Evolutionary conservation across 2,329 filamentous ascomycete species (phyloP).

Genomic region (Coleophoma eucalyptorum): DNA sequence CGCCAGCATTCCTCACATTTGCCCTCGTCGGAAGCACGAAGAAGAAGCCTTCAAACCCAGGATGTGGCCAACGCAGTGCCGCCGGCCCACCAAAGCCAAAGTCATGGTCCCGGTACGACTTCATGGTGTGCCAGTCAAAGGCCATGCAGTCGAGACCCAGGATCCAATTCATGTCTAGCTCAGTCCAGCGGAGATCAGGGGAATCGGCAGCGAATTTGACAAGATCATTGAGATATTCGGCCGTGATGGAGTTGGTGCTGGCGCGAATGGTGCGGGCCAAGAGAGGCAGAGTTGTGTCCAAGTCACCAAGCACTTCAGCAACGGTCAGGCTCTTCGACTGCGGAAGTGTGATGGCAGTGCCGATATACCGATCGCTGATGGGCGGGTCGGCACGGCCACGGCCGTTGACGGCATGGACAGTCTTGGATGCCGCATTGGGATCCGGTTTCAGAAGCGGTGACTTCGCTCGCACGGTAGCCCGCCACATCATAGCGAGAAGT

Average conservation of each 20-base stretch:
- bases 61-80: slow-evolving; percentile 15
- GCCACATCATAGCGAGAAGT: slow-evolving; percentile 22
- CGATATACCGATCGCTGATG: slow-evolving; percentile 19
- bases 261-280: slow-evolving; percentile 19
- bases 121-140: slow-evolving; percentile 23
- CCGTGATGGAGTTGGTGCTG: slow-evolving; percentile 18
- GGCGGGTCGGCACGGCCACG: slow-evolving; percentile 17
- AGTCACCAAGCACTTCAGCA: slow-evolving; percentile 6
- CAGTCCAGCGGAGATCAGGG: slow-evolving; percentile 6
- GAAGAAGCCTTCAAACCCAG: slow-evolving; percentile 15
- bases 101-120: slow-evolving; percentile 20
- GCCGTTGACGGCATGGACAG: slow-evolving; percentile 22
- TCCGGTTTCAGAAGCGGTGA: slow-evolving; percentile 15
- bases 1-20: slow-evolving; percentile 2
- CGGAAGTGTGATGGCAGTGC: slow-evolving; percentile 16
- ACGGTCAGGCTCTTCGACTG: slow-evolving; percentile 9
- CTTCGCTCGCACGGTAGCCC: slow-evolving; percentile 16
- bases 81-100: slow-evolving; percentile 24
- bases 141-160: slow-evolving; percentile 22
- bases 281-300: slow-evolving; percentile 9
- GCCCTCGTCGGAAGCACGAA: slow-evolving; percentile 15
- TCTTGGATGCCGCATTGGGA: slow-evolving; percentile 2
- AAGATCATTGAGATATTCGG: slow-evolving; percentile 15
- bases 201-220: slow-evolving; percentile 20
- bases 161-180: slow-evolving; percentile 13